Evolutionary conservation across 1,284 basidiomycete genomes (phyloP).

Genomic region (Cutaneotrichosporon dermatis): DNA sequence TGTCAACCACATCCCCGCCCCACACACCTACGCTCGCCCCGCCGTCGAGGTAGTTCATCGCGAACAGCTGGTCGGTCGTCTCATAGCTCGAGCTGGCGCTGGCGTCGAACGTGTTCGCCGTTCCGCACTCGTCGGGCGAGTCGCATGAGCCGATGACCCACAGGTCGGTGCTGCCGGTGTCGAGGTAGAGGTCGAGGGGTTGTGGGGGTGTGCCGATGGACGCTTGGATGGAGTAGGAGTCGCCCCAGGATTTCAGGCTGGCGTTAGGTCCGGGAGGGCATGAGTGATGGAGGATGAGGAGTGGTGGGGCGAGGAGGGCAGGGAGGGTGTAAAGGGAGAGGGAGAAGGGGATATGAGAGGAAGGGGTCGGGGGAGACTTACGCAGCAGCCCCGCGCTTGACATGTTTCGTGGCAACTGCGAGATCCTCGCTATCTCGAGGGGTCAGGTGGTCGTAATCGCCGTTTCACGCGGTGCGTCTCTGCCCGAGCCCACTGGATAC

Average conservation of each 20-base stretch:
- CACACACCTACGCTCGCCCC: slow-evolving; percentile 61
- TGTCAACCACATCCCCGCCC: slow-evolving; percentile 65
- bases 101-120: slow-evolving; percentile 16
- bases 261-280: too few relatives aligned
- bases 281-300: too few relatives aligned
- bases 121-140: slow-evolving; percentile 15
- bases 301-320: too few relatives aligned
- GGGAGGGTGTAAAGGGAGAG: too few relatives aligned
- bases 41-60: slow-evolving; percentile 1
- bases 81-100: slow-evolving; percentile 26
- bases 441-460: too few relatives aligned
- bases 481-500: too few relatives aligned
- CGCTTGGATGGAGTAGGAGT: slow-evolving; percentile 35
- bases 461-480: too few relatives aligned
- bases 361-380: too few relatives aligned
- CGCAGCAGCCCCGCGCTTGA: too few relatives aligned
- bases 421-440: too few relatives aligned
- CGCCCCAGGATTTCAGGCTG: slow-evolving; percentile 36
- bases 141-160: slow-evolving; percentile 42
- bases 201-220: slow-evolving; percentile 49
- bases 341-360: too few relatives aligned
- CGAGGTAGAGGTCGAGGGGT: slow-evolving; percentile 55
- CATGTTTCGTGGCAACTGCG: too few relatives aligned
- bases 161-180: slow-evolving; percentile 58
- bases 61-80: slow-evolving; percentile 30